Percentiles rank a stretch among this genome's conserved stretches.
Evolutionary conservation across 1,139 yeast genomes (phyloP).

Genomic region (Yamadazyma atmosphaerica): DNA sequence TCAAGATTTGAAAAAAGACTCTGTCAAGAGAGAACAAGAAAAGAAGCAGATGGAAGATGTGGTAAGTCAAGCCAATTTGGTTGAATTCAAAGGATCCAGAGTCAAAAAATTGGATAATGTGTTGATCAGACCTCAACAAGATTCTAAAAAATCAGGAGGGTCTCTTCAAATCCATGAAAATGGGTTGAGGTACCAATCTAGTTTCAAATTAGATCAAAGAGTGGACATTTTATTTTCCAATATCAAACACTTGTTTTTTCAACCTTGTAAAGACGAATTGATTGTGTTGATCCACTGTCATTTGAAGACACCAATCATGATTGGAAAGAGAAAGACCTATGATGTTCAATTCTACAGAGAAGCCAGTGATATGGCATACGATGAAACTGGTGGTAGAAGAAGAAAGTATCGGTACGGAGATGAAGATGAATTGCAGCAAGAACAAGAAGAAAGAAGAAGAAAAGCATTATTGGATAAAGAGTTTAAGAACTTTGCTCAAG

Average conservation of each 20-base stretch:
- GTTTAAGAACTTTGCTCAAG: slow-evolving; percentile 85
- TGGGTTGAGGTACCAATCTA: slow-evolving; percentile 90
- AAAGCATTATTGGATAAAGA: slow-evolving; percentile 90
- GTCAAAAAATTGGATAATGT: slow-evolving; percentile 86
- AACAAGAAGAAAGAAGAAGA: slow-evolving; percentile 95
- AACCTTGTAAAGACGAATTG: slow-evolving; percentile 93
- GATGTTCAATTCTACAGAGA: slow-evolving; percentile 97
- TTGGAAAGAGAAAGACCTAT: slow-evolving; percentile 93
- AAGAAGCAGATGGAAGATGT: slow-evolving; percentile 93
- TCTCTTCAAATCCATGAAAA: slow-evolving; percentile 90
- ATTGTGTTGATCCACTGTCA: slow-evolving; percentile 92
- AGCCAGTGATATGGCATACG: slow-evolving; percentile 94
- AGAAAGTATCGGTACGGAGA: slow-evolving; percentile 92
- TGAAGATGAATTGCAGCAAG: slow-evolving; percentile 97
- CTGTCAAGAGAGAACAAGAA: slow-evolving; percentile 88
- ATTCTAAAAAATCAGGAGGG: slow-evolving; percentile 92
- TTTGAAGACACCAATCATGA: slow-evolving; percentile 87
- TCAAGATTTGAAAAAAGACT: slow-evolving; percentile 88
- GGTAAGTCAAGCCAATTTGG: slow-evolving; percentile 83
- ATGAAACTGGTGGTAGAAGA: slow-evolving; percentile 95
- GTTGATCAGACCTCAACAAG: slow-evolving; percentile 93
- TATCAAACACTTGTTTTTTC: slow-evolving; percentile 91
- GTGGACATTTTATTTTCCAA: slow-evolving; percentile 88
- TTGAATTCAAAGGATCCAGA: slow-evolving; percentile 77
- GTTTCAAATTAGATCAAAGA: slow-evolving; percentile 77